Base-by-base conservation (phyloP, 805 yeast genomes). In the Candida coquimbonensis region DNA sequence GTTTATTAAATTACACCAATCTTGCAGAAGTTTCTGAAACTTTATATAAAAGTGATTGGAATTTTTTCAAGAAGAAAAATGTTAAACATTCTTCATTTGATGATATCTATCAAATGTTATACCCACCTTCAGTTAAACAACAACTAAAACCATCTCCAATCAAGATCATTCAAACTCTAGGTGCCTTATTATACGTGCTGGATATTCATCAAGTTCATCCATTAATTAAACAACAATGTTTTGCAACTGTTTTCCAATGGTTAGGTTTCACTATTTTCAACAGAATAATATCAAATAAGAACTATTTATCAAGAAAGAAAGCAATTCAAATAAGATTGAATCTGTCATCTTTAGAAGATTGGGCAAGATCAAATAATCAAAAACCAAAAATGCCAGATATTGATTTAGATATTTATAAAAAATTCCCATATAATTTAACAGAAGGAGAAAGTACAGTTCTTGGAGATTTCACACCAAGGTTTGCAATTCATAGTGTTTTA, bases 311-410 rank as follows among this genome's bases (percentile, higher is more conserved):
- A 1, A 75, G 99, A 48, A 75, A 87, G 0, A 78, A 82, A 50
- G 98, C 97, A 0, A 79, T 93, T 64, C 98, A 93, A 60, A 82
- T 93, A 39, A 71, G 97, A 45, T 74, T 93, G 45, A 93, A 93
- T 56, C 57, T 93, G 9, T 88, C 96, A 0, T 76, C 85, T 6
- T 66, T 93, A 38, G 97, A 93, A 63, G 96, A 93, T 59, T 93
- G 99, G 99, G 75, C 91, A 29, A 76, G 95, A 49, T 54, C 61
- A 0, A 57, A 56, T 37, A 51, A 59, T 44, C 45, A 53, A 16
- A 56, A 57, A 2, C 59, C 64, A 14, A 57, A 55, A 44, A 63
- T 69, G 27, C 59, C 64, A 9, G 59, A 66, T 37, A 57, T 67
- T 38, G 73, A 68, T 51, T 57, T 57, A 19, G 65, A 63, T 39